Evolutionary conservation across 305 asterid species (phyloP).

Genomic region (Fraxinus platypoda): DNA sequence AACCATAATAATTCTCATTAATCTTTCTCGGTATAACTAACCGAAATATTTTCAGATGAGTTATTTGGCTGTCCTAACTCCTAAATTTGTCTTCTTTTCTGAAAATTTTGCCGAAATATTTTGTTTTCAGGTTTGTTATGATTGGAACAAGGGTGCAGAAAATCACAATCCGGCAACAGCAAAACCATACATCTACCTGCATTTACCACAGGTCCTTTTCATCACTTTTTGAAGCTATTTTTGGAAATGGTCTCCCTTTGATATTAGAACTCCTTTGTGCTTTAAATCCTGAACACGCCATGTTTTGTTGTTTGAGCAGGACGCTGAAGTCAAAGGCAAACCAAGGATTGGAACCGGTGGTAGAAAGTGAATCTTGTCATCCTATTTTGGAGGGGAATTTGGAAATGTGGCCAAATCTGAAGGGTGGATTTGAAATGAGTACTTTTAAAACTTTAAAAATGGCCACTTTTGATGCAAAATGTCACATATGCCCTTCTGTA

Average conservation of each 20-base stretch:
- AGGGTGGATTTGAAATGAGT: neutral
- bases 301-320: conserved; percentile 42
- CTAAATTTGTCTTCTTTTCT: neutral
- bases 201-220: conserved; percentile 65
- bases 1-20: neutral
- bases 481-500: neutral
- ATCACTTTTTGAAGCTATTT: neutral
- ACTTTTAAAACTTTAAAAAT: neutral
- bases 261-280: neutral
- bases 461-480: neutral
- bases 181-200: conserved; percentile 64
- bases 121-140: conserved; percentile 68
- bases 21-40: neutral
- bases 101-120: conserved; percentile 1
- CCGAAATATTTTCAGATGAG: neutral
- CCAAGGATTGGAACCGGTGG: conserved; percentile 57
- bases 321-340: conserved; percentile 80
- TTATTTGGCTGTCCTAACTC: neutral
- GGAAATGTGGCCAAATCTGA: neutral
- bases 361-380: conserved; percentile 52
- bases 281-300: neutral
- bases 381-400: neutral
- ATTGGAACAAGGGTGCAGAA: conserved; percentile 99
- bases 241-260: neutral
- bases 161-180: conserved; percentile 87